Conservation (phyloP, 192 early-diverging fungal species). For the Backusella liffmaniae region DNA sequence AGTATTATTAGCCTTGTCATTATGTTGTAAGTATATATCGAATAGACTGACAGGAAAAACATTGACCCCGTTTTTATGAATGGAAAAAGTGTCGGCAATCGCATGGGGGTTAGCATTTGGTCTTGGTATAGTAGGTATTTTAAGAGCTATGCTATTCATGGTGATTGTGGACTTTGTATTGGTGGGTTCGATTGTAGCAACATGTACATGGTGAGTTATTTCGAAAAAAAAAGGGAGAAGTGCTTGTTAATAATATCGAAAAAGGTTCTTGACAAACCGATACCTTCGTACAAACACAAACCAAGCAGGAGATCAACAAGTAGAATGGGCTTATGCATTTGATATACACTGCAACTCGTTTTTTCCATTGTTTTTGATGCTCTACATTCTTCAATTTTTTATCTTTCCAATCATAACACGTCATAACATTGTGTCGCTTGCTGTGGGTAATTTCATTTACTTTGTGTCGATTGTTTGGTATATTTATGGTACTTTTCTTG, state of each 20-base stretch:
- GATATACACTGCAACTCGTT: conserved; percentile 98
- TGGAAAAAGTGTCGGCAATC: conserved; percentile 64
- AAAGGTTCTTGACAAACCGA: conserved; percentile 73
- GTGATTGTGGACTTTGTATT: conserved; percentile 80
- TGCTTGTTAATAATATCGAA: not conserved
- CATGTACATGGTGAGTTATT: conserved; percentile 54
- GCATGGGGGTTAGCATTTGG: conserved; percentile 82
- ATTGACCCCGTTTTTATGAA: not conserved
- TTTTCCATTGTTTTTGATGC: conserved; percentile 81
- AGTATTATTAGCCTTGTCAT: conserved; percentile 64
- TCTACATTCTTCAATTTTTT: conserved; percentile 93
- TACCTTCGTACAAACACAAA: conserved; percentile 75
- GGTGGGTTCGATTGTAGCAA: conserved; percentile 69
- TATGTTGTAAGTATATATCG: conserved; percentile 54
- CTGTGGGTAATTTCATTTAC: conserved; percentile 90
- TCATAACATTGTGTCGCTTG: conserved; percentile 76
- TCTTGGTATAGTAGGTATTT: conserved; percentile 61
- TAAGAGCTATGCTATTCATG: conserved; percentile 80
- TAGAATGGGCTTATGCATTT: conserved; percentile 96
- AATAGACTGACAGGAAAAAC: not conserved
- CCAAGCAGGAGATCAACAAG: conserved; percentile 81
- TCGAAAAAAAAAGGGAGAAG: conserved; percentile 9
- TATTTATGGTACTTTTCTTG: conserved; percentile 88
- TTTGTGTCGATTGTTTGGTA: conserved; percentile 78
- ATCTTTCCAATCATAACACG: conserved; percentile 81